These are phyloP conservation scores for Aspergillus udagawae DNA, from an alignment of 2,329 filamentous ascomycete species.

Conservation along the genomic window DNA sequence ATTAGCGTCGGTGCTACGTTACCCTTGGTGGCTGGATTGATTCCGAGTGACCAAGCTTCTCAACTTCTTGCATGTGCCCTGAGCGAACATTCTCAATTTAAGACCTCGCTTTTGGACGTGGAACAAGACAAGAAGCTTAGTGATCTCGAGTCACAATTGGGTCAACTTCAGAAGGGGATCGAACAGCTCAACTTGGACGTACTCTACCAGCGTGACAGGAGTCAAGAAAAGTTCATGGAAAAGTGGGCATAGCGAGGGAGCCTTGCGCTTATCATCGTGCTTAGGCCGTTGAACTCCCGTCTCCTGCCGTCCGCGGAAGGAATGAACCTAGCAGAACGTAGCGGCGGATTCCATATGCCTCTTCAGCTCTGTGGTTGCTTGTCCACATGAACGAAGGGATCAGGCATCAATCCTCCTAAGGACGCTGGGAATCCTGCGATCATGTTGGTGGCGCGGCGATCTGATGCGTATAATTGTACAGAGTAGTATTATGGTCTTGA, in stretches of 20 bases:
- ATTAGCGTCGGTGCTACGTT: slow-evolving; percentile 27
- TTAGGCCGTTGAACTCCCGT: neutral
- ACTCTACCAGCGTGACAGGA: slow-evolving; percentile 28
- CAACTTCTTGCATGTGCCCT: slow-evolving; percentile 30
- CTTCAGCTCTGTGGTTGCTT: neutral
- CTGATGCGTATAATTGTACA: neutral
- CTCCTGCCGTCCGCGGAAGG: neutral
- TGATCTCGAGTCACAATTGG: slow-evolving; percentile 29
- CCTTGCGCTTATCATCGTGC: neutral
- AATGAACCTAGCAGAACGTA: neutral
- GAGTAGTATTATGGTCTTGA: neutral
- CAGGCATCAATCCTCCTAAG: neutral
- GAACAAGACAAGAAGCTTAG: slow-evolving; percentile 24
- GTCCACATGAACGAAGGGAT: neutral
- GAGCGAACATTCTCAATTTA: slow-evolving; percentile 25
- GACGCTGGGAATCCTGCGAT: neutral
- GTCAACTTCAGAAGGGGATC: slow-evolving; percentile 28
- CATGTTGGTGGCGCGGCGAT: neutral
- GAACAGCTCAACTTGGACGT: slow-evolving; percentile 31
- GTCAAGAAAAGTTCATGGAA: slow-evolving; percentile 29
- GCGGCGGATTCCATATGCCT: neutral
- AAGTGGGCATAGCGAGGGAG: slow-evolving; percentile 23
- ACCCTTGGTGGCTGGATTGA: slow-evolving; percentile 27
- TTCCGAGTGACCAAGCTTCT: slow-evolving; percentile 28
- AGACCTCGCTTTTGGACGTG: slow-evolving; percentile 24